A percentile compares a stretch with the other conserved stretches of the same genome.
Evolutionary conservation across 345 rosid species (phyloP).

Genomic region (Populus davidiana): DNA sequence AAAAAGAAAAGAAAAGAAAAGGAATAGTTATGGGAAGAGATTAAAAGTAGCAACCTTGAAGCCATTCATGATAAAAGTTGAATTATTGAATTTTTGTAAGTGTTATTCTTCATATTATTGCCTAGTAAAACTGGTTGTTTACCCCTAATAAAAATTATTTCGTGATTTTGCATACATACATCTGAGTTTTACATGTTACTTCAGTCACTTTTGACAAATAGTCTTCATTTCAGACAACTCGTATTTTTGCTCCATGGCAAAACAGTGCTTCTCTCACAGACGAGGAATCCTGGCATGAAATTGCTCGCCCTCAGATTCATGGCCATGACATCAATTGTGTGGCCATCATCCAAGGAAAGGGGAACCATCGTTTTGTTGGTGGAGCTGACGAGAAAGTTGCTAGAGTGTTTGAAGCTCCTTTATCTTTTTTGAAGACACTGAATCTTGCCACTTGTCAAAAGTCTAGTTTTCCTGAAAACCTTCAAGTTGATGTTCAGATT

Average conservation of each 20-base stretch:
- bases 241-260: conserved; percentile 81
- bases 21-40: neutral
- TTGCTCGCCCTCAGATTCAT: conserved; percentile 93
- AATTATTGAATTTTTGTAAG: neutral
- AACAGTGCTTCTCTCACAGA: conserved; percentile 31
- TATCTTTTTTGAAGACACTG: conserved; percentile 80
- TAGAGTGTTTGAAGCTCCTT: conserved; percentile 88
- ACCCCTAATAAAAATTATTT: neutral
- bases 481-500: conserved; percentile 60
- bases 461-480: conserved; percentile 49
- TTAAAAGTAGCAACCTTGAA: neutral
- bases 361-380: conserved; percentile 85
- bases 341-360: conserved; percentile 71
- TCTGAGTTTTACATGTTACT: neutral
- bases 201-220: neutral
- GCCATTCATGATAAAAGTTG: neutral
- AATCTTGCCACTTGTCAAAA: conserved; percentile 49
- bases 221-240: conserved; percentile 56
- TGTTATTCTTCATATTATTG: neutral
- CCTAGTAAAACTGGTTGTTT: neutral
- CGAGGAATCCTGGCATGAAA: conserved; percentile 75
- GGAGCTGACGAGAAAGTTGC: conserved; percentile 98
- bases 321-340: conserved; percentile 92
- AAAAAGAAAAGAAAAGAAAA: neutral
- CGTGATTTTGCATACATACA: neutral